Percentiles rank a stretch among this genome's conserved stretches.
Evolutionary conservation across 2,329 filamentous ascomycete species (phyloP).

Genomic region (Ascochyta lentis): DNA sequence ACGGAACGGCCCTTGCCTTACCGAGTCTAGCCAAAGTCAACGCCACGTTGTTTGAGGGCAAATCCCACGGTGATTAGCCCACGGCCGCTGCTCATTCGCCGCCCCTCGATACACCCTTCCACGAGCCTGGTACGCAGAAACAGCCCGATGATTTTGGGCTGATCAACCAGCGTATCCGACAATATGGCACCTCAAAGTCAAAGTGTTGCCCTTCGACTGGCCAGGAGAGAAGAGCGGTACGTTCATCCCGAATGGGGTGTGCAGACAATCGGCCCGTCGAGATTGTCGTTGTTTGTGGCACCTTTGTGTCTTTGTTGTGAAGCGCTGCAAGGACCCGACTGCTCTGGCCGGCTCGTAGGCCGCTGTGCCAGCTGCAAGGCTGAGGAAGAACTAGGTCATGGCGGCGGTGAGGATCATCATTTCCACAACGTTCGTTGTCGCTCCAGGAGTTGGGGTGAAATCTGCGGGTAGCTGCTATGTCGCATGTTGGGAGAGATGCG

Average conservation of each 20-base stretch:
- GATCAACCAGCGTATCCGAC: background rate
- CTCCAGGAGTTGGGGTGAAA: too few relatives aligned
- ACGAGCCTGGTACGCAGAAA: conserved; percentile 11
- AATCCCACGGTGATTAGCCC: background rate
- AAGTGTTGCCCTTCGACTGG: background rate
- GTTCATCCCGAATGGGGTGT: background rate
- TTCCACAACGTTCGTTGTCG: background rate
- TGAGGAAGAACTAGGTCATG: too few relatives aligned
- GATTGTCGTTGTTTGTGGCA: background rate
- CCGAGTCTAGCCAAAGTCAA: conserved; percentile 1
- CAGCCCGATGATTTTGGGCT: background rate
- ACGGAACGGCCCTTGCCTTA: conserved; percentile 19
- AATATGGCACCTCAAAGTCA: background rate
- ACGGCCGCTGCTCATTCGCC: background rate
- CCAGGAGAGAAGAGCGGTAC: conserved; percentile 8
- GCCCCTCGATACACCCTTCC: background rate
- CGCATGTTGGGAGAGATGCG: background rate
- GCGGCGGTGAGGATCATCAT: background rate
- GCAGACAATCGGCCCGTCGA: conserved; percentile 9
- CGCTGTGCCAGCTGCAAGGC: background rate
- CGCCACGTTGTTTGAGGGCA: conserved; percentile 5
- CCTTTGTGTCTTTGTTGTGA: background rate
- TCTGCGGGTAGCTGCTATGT: background rate
- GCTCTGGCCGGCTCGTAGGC: background rate
- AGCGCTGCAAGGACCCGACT: background rate